Evolutionary conservation across 768 basidiomycete species (phyloP).

Genomic region (Exidia glandulosa): DNA sequence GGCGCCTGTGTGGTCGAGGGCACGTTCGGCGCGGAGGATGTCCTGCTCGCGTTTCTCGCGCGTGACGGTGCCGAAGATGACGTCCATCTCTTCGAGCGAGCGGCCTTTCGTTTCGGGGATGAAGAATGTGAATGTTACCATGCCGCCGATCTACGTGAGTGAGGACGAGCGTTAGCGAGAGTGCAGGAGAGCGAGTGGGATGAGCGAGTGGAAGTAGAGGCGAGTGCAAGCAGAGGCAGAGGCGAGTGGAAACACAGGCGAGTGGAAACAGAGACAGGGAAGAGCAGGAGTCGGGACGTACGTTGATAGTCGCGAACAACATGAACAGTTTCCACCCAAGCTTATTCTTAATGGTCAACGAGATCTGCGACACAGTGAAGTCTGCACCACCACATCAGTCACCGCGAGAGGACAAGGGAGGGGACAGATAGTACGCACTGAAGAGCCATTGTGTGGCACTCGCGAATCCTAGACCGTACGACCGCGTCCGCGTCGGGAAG

Average conservation of each 20-base stretch:
- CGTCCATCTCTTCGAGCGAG: conserved; percentile 42
- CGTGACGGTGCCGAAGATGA: conserved; percentile 47
- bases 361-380: conserved; percentile 62
- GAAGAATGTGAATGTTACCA: conserved; percentile 50
- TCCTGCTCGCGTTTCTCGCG: conserved; percentile 41
- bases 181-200: too few relatives aligned
- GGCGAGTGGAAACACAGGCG: too few relatives aligned
- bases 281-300: too few relatives aligned
- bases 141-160: conserved; percentile 43
- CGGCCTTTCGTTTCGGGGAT: conserved; percentile 33
- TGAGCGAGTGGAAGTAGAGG: too few relatives aligned
- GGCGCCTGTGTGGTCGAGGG: too few relatives aligned
- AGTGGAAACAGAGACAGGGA: too few relatives aligned
- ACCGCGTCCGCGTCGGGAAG: conserved; percentile 75
- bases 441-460: conserved; percentile 76
- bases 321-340: conserved; percentile 69
- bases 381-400: conserved; percentile 26
- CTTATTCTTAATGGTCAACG: conserved; percentile 47
- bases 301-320: conserved; percentile 64
- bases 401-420: neutral
- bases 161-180: neutral
- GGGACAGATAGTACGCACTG: conserved; percentile 33
- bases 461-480: conserved; percentile 67
- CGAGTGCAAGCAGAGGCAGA: too few relatives aligned
- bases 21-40: conserved; percentile 22